Evolutionary conservation across 2,329 filamentous ascomycete species (phyloP).

Genomic region (Chrysoporthe austroafricana): DNA sequence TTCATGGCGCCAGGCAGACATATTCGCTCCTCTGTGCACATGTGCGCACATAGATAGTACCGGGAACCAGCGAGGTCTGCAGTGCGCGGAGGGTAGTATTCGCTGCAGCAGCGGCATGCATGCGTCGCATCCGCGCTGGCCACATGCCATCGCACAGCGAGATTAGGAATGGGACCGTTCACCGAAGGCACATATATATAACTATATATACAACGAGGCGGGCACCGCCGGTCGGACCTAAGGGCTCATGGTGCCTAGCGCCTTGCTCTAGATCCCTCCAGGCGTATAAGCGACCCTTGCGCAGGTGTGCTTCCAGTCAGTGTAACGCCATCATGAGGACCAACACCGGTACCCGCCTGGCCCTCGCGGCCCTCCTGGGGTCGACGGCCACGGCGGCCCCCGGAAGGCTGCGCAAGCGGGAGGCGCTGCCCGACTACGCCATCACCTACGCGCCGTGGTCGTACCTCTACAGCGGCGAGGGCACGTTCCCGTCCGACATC

Average conservation of each 20-base stretch:
- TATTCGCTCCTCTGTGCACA: neutral
- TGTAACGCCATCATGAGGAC: neutral
- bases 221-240: no score
- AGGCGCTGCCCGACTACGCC: conserved; percentile 31
- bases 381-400: conserved; percentile 12
- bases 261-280: neutral
- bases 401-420: conserved; percentile 10
- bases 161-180: neutral
- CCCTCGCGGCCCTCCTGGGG: neutral
- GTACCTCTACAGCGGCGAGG: conserved; percentile 31
- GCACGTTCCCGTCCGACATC: conserved; percentile 31
- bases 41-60: no score
- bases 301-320: neutral
- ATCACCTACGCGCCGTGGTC: conserved; percentile 30
- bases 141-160: neutral
- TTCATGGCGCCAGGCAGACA: neutral
- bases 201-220: neutral
- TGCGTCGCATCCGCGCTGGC: neutral
- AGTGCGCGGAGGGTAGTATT: neutral
- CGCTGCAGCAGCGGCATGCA: neutral
- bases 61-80: no score
- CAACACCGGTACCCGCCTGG: neutral
- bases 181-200: neutral
- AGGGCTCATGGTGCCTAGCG: neutral
- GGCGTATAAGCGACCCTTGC: no score